phyloP scores from a whole-genome alignment of 345 rosid species.

The Bruguiera sexangula region DNA sequence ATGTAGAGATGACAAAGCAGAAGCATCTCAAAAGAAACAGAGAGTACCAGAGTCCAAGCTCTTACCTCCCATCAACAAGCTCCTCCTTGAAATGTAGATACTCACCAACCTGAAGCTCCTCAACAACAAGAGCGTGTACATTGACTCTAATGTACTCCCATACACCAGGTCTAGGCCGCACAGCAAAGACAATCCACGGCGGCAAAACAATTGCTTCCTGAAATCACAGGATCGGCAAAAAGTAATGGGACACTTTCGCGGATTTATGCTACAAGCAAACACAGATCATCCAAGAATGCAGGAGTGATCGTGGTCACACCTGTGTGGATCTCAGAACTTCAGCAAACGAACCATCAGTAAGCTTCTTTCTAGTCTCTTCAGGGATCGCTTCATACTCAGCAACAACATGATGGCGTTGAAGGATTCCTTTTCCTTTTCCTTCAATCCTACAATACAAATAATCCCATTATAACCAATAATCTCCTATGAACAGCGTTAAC shows the following conservation, averaged over 20 bases:
- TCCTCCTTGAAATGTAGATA: constrained; percentile 94
- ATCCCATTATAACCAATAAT: background rate
- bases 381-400: constrained; percentile 73
- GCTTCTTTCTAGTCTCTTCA: constrained; percentile 46
- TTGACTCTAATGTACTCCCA: constrained; percentile 88
- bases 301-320: constrained; percentile 31
- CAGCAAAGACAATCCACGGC: constrained; percentile 91
- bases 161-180: constrained; percentile 95
- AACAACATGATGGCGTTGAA: constrained; percentile 65
- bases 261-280: background rate
- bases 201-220: constrained; percentile 91
- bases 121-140: constrained; percentile 73
- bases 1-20: background rate
- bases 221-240: constrained; percentile 10
- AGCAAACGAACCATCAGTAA: constrained; percentile 54
- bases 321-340: constrained; percentile 66
- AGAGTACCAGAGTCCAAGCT: background rate
- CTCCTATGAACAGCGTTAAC: background rate
- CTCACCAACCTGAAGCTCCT: constrained; percentile 74
- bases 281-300: background rate
- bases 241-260: background rate
- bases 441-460: constrained; percentile 48
- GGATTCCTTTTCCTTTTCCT: constrained; percentile 69
- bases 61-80: constrained; percentile 86
- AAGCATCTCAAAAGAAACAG: background rate